These are phyloP conservation scores for Periconia sp. DNA, from an alignment of 2,329 filamentous ascomycete species.

Conservation along the genomic window DNA sequence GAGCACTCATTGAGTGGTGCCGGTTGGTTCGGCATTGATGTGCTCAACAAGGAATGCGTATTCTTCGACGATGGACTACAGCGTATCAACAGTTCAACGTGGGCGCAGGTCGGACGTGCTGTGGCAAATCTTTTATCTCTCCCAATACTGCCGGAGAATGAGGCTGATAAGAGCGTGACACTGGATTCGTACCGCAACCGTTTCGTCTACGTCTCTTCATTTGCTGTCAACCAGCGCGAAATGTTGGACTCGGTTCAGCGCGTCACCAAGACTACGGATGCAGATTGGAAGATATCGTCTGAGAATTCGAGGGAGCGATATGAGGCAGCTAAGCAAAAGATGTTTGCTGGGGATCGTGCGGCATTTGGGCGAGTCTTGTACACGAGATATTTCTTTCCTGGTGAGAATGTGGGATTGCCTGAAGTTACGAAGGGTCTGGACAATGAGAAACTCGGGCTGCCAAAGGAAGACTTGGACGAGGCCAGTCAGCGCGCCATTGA, in stretches of 20 bases:
- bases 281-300: conserved; percentile 61
- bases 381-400: conserved; percentile 26
- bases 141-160: conserved; percentile 29
- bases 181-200: conserved; percentile 24
- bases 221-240: conserved; percentile 56
- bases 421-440: conserved; percentile 23
- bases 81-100: conserved; percentile 55
- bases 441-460: conserved; percentile 60
- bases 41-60: conserved; percentile 29
- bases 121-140: conserved; percentile 49
- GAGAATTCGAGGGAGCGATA: conserved; percentile 54
- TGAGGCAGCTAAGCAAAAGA: conserved; percentile 48
- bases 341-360: conserved; percentile 47
- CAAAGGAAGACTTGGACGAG: conserved; percentile 61
- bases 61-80: conserved; percentile 36
- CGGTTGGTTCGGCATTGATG: conserved; percentile 41
- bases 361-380: conserved; percentile 54
- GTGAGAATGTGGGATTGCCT: conserved; percentile 17
- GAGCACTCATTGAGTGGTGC: conserved; percentile 39
- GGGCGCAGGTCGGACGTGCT: conserved; percentile 57
- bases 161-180: conserved; percentile 11
- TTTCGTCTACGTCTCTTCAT: conserved; percentile 35
- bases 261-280: conserved; percentile 58
- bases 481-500: conserved; percentile 55
- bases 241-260: conserved; percentile 65